phyloP scores from a whole-genome alignment of 805 yeast genomes.

The Candida maesae region DNA sequence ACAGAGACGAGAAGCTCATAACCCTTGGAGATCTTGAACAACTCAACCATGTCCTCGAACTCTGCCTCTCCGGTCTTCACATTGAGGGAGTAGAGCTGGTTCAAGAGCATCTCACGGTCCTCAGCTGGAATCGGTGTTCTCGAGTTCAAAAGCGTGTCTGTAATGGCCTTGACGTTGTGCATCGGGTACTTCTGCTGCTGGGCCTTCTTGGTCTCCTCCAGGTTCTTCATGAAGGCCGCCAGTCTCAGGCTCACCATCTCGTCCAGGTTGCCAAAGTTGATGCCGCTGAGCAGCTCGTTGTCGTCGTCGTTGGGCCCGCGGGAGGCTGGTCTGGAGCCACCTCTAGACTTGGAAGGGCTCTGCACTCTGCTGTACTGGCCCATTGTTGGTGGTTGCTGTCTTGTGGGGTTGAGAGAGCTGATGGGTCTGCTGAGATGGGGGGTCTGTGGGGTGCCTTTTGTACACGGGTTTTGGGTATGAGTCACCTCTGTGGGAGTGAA shows the following conservation, averaged over 20 bases:
- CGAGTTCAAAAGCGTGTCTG: slow-evolving; percentile 20
- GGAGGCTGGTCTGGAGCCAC: slow-evolving; percentile 12
- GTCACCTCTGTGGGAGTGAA: neutral
- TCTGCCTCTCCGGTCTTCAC: slow-evolving; percentile 17
- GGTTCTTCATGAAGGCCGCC: slow-evolving; percentile 16
- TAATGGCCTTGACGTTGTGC: slow-evolving; percentile 22
- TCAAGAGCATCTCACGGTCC: slow-evolving; percentile 26
- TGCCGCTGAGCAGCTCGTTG: slow-evolving; percentile 20
- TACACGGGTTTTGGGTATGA: neutral
- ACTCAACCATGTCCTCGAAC: slow-evolving; percentile 16
- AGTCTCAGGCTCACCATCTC: slow-evolving; percentile 23
- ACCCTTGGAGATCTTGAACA: slow-evolving; percentile 19
- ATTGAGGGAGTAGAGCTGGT: slow-evolving; percentile 23
- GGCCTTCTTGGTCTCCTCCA: slow-evolving; percentile 9
- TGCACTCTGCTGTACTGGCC: slow-evolving; percentile 11
- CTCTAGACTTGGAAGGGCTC: slow-evolving; percentile 10
- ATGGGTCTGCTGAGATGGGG: neutral
- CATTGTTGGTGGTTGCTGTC: slow-evolving; percentile 3
- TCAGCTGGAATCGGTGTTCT: slow-evolving; percentile 20
- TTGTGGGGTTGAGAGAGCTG: slow-evolving; percentile 1
- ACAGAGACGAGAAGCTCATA: slow-evolving; percentile 18
- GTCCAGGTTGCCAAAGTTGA: slow-evolving; percentile 26
- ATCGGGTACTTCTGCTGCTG: slow-evolving; percentile 21
- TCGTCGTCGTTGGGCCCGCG: slow-evolving; percentile 19
- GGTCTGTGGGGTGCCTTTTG: neutral